Conservation (phyloP, 169 alveolate species). For the Plasmodium knowlesi region DNA sequence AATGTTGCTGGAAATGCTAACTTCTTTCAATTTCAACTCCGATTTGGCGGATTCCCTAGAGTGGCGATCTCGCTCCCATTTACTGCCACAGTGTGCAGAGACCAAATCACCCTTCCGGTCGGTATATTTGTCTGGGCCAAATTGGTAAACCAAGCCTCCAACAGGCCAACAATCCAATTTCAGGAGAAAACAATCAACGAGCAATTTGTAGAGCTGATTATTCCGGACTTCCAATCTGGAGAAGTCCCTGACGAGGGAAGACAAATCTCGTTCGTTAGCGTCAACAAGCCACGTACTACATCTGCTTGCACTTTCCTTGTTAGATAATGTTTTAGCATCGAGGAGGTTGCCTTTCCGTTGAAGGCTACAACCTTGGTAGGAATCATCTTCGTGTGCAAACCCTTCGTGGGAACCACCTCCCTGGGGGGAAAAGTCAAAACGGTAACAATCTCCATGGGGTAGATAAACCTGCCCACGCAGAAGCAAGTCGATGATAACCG, state of each 20-base stretch:
- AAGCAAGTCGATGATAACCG: neutral
- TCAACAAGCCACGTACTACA: slow-evolving; percentile 26
- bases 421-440: neutral
- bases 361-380: neutral
- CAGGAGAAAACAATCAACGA: slow-evolving; percentile 28
- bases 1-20: too few species aligned
- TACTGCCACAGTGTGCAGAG: too few species aligned
- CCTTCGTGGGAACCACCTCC: neutral
- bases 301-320: neutral
- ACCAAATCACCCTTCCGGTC: too few species aligned
- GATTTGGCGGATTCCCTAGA: neutral
- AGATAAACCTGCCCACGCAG: slow-evolving; percentile 10
- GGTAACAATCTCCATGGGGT: neutral
- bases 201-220: slow-evolving; percentile 1
- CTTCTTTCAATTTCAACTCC: too few species aligned
- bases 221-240: slow-evolving; percentile 30
- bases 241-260: slow-evolving; percentile 50
- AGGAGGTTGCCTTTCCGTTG: neutral
- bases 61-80: too few species aligned
- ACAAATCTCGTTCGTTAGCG: slow-evolving; percentile 27
- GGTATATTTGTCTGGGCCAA: too few species aligned
- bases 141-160: too few species aligned
- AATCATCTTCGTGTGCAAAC: neutral
- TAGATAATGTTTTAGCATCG: neutral
- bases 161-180: slow-evolving; percentile 1